Evolutionary conservation across 352 stramenopile genomes (phyloP).

Genomic region (Phytopythium aichiense): DNA sequence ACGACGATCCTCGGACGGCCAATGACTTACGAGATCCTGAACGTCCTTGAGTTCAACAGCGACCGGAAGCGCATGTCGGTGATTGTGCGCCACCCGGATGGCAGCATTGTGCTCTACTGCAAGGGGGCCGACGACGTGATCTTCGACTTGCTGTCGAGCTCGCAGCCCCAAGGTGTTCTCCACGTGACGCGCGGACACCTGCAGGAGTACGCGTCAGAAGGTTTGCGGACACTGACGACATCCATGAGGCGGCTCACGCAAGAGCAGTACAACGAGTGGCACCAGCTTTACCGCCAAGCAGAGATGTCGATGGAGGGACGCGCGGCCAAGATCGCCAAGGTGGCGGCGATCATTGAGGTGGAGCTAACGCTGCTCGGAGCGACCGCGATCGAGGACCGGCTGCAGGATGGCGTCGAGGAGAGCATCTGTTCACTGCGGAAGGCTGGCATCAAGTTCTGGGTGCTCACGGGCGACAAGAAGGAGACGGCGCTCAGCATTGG

Average conservation of each 20-base stretch:
- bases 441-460: conserved; percentile 95
- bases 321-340: conserved; percentile 68
- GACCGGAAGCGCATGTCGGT: conserved; percentile 99
- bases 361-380: conserved; percentile 85
- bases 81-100: conserved; percentile 84
- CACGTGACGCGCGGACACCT: conserved; percentile 81
- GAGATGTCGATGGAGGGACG: conserved; percentile 71
- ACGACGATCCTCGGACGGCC: conserved; percentile 56
- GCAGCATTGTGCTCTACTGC: conserved; percentile 76
- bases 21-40: conserved; percentile 91
- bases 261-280: conserved; percentile 77
- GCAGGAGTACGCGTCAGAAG: conserved; percentile 76
- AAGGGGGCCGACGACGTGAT: conserved; percentile 82
- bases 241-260: conserved; percentile 61
- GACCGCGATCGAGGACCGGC: conserved; percentile 91
- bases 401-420: conserved; percentile 92
- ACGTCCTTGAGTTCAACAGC: conserved; percentile 98
- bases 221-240: conserved; percentile 71
- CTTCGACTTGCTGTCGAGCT: conserved; percentile 66
- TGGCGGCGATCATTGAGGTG: conserved; percentile 81
- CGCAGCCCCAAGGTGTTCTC: conserved; percentile 66
- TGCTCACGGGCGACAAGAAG: conserved; percentile 92
- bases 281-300: conserved; percentile 62
- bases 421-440: conserved; percentile 90
- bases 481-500: conserved; percentile 85